phyloP scores from a whole-genome alignment of 2,329 filamentous ascomycete species.

The Fusarium verticillioides region DNA sequence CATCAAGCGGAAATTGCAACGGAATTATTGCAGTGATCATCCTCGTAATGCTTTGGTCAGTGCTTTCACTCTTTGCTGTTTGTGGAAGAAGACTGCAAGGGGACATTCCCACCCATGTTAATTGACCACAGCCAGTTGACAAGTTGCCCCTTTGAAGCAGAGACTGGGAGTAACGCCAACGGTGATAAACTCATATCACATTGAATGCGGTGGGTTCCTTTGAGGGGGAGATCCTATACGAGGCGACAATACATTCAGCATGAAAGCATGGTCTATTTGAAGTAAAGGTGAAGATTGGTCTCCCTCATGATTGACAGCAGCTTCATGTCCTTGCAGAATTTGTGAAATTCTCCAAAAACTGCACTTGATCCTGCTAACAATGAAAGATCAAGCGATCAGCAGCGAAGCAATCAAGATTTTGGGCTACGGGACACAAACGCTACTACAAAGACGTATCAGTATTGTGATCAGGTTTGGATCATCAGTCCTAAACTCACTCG shows the following conservation, averaged over 20 bases:
- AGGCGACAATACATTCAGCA: neutral
- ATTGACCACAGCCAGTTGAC: neutral
- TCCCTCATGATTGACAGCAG: neutral
- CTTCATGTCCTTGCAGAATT: neutral
- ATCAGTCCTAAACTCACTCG: neutral
- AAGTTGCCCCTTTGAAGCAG: neutral
- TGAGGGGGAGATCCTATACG: no score
- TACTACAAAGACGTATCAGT: neutral
- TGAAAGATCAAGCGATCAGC: neutral
- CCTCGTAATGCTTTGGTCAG: neutral
- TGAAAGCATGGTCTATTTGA: neutral
- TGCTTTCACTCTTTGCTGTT: conserved; percentile 1
- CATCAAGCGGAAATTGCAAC: conserved; percentile 23
- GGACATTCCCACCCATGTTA: neutral
- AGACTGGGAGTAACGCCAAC: neutral
- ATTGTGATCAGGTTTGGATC: neutral
- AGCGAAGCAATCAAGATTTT: neutral
- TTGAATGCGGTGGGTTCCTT: neutral
- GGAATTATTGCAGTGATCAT: conserved; percentile 7
- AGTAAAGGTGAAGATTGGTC: neutral
- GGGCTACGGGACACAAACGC: neutral
- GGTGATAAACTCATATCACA: neutral
- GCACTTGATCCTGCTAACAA: neutral
- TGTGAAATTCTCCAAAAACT: neutral
- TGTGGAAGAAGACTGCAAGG: neutral